These are phyloP conservation scores for Sedum album DNA, from an alignment of 164 flowering plant species.

Conservation along the genomic window DNA sequence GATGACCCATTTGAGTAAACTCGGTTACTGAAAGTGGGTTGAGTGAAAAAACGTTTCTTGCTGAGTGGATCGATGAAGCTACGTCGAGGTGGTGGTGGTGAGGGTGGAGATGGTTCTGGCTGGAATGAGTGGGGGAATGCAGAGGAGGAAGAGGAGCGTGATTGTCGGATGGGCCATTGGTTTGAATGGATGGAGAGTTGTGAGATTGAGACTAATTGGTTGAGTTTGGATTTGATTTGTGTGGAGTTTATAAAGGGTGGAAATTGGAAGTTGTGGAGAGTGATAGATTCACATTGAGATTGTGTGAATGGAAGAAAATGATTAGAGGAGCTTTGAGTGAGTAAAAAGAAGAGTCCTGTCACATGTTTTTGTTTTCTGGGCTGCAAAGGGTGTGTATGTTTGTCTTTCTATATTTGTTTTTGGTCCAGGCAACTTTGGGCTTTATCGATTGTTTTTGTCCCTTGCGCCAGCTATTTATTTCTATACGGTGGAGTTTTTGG, in stretches of 20 bases:
- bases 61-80: conserved; percentile 29
- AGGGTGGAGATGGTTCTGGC: conserved; percentile 16
- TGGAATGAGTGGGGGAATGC: not conserved
- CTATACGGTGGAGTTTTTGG: no score
- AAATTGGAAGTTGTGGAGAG: not conserved
- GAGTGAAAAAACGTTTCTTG: conserved; percentile 25
- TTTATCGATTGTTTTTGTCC: no score
- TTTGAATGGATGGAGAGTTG: not conserved
- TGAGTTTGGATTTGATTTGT: not conserved
- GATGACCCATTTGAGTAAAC: conserved; percentile 10
- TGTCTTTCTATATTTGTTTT: not conserved
- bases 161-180: not conserved
- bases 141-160: not conserved
- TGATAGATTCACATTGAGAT: not conserved
- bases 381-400: not conserved
- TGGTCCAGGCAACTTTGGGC: no score
- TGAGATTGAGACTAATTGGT: not conserved
- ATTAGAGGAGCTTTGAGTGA: not conserved
- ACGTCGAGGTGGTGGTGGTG: conserved; percentile 43
- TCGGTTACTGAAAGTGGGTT: conserved; percentile 11
- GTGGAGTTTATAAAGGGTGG: not conserved
- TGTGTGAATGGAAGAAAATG: not conserved
- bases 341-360: not conserved
- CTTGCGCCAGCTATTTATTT: no score
- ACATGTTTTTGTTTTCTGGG: not conserved